Percentiles rank a stretch among this genome's conserved stretches.
Conservation (phyloP, 1,284 basidiomycete species). For the Vanrija humicola region DNA sequence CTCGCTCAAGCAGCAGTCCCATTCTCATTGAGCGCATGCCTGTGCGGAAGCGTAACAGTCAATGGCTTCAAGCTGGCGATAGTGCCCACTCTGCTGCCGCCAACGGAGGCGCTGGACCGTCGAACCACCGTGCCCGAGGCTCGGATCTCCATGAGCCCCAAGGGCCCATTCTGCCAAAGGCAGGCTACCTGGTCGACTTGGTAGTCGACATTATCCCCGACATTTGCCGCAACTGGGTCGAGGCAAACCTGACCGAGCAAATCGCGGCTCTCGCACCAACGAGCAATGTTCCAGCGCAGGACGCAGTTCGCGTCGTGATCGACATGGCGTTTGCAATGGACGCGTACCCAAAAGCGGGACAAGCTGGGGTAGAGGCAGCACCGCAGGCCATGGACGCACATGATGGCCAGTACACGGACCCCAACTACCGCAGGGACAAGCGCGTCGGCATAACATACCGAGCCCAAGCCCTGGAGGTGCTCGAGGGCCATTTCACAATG, state of each 20-base stretch:
- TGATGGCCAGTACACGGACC: slow-evolving; percentile 14
- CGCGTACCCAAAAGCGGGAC: slow-evolving; percentile 29
- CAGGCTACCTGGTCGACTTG: slow-evolving; percentile 23
- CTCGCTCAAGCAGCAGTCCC: neutral
- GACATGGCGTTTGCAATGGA: slow-evolving; percentile 29
- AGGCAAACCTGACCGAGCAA: neutral
- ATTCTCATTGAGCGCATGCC: slow-evolving; percentile 1
- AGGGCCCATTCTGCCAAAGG: slow-evolving; percentile 3
- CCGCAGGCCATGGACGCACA: slow-evolving; percentile 5
- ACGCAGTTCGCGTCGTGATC: slow-evolving; percentile 18
- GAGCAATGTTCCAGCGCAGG: slow-evolving; percentile 11
- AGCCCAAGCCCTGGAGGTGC: neutral
- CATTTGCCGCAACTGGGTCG: slow-evolving; percentile 26
- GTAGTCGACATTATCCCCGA: slow-evolving; percentile 43
- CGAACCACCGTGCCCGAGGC: neutral
- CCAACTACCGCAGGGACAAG: slow-evolving; percentile 15
- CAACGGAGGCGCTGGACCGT: neutral
- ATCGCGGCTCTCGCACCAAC: slow-evolving; percentile 9
- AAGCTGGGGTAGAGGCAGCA: slow-evolving; percentile 2
- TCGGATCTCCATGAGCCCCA: neutral
- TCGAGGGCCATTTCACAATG: slow-evolving; percentile 2
- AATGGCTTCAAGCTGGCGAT: too few species aligned
- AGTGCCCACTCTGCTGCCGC: too few species aligned
- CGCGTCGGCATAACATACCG: slow-evolving; percentile 1
- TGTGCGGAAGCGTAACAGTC: neutral